A percentile compares a stretch with the other conserved stretches of the same genome.
These are phyloP conservation scores for Cairneyella variabilis DNA, from an alignment of 495 filamentous ascomycete species.

Conservation along the genomic window DNA sequence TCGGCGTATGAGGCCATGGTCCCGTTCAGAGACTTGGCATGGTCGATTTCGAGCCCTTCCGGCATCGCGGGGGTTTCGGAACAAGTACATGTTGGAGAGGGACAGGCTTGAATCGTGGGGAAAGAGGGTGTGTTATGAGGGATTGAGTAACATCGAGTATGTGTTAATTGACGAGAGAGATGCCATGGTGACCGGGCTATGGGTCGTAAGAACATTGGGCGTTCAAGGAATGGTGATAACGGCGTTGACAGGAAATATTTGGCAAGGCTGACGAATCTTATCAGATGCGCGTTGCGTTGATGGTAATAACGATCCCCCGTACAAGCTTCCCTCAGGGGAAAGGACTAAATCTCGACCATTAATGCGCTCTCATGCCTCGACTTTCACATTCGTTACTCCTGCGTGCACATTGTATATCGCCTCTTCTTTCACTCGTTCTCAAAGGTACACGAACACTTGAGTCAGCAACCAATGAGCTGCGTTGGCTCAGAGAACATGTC, in stretches of 20 bases:
- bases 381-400: slow-evolving; percentile 56
- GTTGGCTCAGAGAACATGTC: slow-evolving; percentile 76
- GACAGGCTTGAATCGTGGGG: slow-evolving; percentile 44
- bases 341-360: no score
- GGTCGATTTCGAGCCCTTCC: slow-evolving; percentile 70
- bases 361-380: slow-evolving; percentile 65
- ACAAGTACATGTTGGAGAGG: slow-evolving; percentile 68
- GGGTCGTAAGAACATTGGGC: slow-evolving; percentile 23
- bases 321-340: no score
- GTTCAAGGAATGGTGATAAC: not conserved
- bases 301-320: no score
- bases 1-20: slow-evolving; percentile 77
- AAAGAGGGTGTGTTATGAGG: slow-evolving; percentile 9
- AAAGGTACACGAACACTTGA: slow-evolving; percentile 56
- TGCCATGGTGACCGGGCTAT: slow-evolving; percentile 13
- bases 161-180: not conserved
- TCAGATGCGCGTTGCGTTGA: not conserved
- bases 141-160: not conserved
- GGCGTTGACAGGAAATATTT: not conserved
- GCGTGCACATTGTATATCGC: slow-evolving; percentile 49
- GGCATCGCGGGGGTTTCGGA: slow-evolving; percentile 62
- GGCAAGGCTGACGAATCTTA: slow-evolving; percentile 2
- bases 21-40: slow-evolving; percentile 59
- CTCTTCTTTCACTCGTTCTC: slow-evolving; percentile 64
- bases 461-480: slow-evolving; percentile 73